Base-by-base conservation (phyloP, 148 eudicot genomes). In the Chenopodium quinoa region DNA sequence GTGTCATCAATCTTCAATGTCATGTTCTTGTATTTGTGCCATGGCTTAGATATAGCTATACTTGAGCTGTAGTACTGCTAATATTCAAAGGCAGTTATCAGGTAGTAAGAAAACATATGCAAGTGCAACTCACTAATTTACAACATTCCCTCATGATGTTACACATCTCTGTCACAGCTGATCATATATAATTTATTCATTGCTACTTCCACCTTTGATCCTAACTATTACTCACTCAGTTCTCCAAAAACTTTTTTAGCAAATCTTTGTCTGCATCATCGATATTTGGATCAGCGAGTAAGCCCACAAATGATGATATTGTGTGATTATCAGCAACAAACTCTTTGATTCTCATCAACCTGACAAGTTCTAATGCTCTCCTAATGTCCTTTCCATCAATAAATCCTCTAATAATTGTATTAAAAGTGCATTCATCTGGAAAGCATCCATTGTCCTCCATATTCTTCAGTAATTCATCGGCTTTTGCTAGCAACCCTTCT, bases 361-460 rank as follows among this genome's bases (percentile, higher is more conserved):
- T 37, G 0, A 77, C 80, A 25, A 77, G 71, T 20, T 77, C 23
- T 11, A 77, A 23, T 44, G 58, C 80, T 20, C n/a, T 14, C 20
- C 17, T 77, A 17, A 77, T 7, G 25, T 77, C 71, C 16, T 37
- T 65, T 14, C 7, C 71, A 46, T 20, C 48, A 23, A 64, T 0
- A 46, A 20, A 63, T 1, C 71, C 82, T 48, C 29, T 60, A n/a
- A 67, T 56, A 22, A 79, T 58, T 16, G 50, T 76, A 69, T 82
- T 82, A 50, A 71, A 79, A 22, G 76, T 82, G 44, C 71, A 20
- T 2, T 72, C 65, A 77, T 79, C 40, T 25, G 87, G 85, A 60
- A 75, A 54, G 77, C 85, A 79, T 58, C 86, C 86, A 71, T 37
- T 37, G 44, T 37, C 44, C 44, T 37, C 44, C 44, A 37, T 86